Percentiles rank a stretch among this genome's conserved stretches.
Conservation (phyloP, 2,329 filamentous ascomycete species). For the Penicillium digitatum region DNA sequence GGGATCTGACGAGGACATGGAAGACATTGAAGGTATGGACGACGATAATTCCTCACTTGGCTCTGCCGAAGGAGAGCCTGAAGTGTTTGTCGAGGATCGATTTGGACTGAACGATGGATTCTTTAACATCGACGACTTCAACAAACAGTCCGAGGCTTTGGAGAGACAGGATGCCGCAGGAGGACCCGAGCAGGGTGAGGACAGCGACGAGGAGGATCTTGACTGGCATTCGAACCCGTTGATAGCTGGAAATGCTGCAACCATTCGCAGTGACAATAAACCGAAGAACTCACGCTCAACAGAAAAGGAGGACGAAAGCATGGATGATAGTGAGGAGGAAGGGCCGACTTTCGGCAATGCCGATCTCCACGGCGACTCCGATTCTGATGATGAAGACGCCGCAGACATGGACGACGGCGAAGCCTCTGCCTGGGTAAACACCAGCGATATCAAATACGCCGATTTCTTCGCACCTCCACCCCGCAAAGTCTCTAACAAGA, state of each 20-base stretch:
- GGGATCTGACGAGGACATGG: constrained; percentile 5
- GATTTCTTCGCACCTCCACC: constrained; percentile 90
- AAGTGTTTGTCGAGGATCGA: constrained; percentile 65
- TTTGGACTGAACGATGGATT: constrained; percentile 94
- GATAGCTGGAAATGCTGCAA: constrained; percentile 28
- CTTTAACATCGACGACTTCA: constrained; percentile 97
- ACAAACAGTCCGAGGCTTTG: constrained; percentile 83
- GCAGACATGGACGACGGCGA: constrained; percentile 52
- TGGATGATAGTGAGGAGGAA: constrained; percentile 53
- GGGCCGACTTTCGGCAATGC: constrained; percentile 81
- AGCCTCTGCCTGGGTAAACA: constrained; percentile 63
- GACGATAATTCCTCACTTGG: constrained; percentile 12
- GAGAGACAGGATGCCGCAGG: constrained; percentile 79
- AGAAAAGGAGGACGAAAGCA: constrained; percentile 59
- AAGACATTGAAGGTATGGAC: constrained; percentile 7
- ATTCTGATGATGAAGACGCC: constrained; percentile 52
- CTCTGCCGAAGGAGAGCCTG: constrained; percentile 38
- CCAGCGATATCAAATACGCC: constrained; percentile 83
- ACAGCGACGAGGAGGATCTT: constrained; percentile 84
- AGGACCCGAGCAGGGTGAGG: constrained; percentile 68
- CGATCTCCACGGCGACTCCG: constrained; percentile 62
- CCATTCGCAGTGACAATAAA: constrained; percentile 4
- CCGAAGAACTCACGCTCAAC: constrained; percentile 20
- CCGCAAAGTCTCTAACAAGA: constrained; percentile 61
- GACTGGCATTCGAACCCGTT: constrained; percentile 83